Evolutionary conservation across 2,329 filamentous ascomycete species (phyloP), one percentile per base, ranked within the genome.

Genomic region (Exophiala bonariae): DNA sequence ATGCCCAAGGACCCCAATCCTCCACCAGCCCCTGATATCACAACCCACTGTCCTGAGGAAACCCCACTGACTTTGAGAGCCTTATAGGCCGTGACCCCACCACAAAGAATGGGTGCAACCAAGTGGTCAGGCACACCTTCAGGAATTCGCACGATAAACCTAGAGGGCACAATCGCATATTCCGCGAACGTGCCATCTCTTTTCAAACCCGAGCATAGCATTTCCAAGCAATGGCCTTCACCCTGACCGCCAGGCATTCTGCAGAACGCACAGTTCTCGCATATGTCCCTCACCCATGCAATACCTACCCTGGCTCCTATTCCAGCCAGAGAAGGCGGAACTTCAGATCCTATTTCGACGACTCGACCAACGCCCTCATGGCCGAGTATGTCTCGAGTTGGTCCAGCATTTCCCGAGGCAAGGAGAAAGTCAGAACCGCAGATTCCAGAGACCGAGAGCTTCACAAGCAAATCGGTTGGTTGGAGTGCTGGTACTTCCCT

Each of bases 371-470:
- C 67, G 6, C 72, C 73, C 50, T 76, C 73, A 38, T 76, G 73
- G 3, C 73, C 73, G 11, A 52, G 45, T 74, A 81, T 80, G 18
- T 63, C 50, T 4, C 60, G 56, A 1, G 61, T 60, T 0, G 66
- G 66, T 0, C 69, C 68, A 35, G 72, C 53, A 18, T 69, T 59
- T 9, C 70, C 69, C 0, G 62, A 43, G 0, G 69, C 71, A 60
- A 76, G 75, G 58, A 81, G 78, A n/a, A 83, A 63, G 55, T 82
- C 80, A 14, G 71, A 74, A 50, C 75, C 73, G 63, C 80, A 82
- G 35, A 83, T 67, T 0, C 80, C 79, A 1, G 79, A 82, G 13
- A 70, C 70, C 44, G 80, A 82, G 35, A 82, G 67, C 38, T 72
- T 74, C 55, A 82, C 68, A 3, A 83, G 68, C 16, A 82, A 62